These are phyloP conservation scores for sweet orange (Citrus sinensis) DNA, from an alignment of 345 rosid genomes.

Conservation along the genomic window DVS_A1.0 CM039162.1:31628501-31629000, in stretches of 20 bases:
- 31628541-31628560: conserved; percentile 80
- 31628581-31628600: conserved; percentile 94
- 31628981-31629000: not conserved
- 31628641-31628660: conserved; percentile 88
- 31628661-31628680: conserved; percentile 88
- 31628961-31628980: not conserved
- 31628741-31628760: conserved; percentile 7
- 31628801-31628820: not conserved
- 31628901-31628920: not conserved
- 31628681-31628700: conserved; percentile 96
- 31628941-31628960: not conserved
- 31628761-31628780: not conserved
- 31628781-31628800: not conserved
- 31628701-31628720: conserved; percentile 99
- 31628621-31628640: conserved; percentile 96
- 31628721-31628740: conserved; percentile 21
- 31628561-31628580: conserved; percentile 95
- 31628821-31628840: not conserved
- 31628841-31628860: not conserved
- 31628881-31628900: not conserved
- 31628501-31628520: conserved; percentile 45
- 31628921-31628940: not conserved
- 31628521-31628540: conserved; percentile 97
- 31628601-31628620: conserved; percentile 99
- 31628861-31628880: not conserved